These are phyloP conservation scores for Paraglomus occultum DNA, from an alignment of 192 early-diverging fungal species.

Conservation along the genomic window DNA sequence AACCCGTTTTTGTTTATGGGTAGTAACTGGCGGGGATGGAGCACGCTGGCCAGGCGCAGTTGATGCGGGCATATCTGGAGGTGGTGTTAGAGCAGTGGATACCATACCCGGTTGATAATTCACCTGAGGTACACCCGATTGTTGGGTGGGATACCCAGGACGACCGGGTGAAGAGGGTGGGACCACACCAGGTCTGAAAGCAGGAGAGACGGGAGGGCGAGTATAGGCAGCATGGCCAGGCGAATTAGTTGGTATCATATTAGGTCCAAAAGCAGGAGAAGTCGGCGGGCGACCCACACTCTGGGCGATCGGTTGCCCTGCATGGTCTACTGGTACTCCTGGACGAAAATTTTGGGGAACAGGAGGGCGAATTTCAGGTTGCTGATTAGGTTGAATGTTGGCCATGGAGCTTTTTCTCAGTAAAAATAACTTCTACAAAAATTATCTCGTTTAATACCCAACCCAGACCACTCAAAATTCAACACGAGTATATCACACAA, in stretches of 20 bases:
- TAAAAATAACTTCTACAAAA: background rate
- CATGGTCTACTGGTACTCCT: background rate
- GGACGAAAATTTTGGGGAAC: conserved; percentile 25
- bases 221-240: background rate
- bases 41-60: background rate
- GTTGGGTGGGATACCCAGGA: conserved; percentile 18
- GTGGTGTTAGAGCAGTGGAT: conserved; percentile 27
- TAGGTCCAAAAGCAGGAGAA: background rate
- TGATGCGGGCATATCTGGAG: conserved; percentile 16
- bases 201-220: conserved; percentile 21
- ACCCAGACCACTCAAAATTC: too few species aligned
- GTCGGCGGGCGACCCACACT: background rate
- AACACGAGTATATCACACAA: too few species aligned
- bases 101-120: conserved; percentile 22
- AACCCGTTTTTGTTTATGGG: conserved; percentile 48
- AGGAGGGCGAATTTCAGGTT: conserved; percentile 3
- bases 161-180: conserved; percentile 27
- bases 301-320: background rate
- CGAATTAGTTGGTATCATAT: background rate
- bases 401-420: conserved; percentile 3
- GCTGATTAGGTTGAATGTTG: conserved; percentile 9
- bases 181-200: conserved; percentile 8
- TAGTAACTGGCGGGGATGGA: conserved; percentile 29
- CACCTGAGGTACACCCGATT: background rate
- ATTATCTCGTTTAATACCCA: too few species aligned